Evolutionary conservation across 2,329 filamentous ascomycete species (phyloP).

Genomic region (Talaromyces marneffei): DNA sequence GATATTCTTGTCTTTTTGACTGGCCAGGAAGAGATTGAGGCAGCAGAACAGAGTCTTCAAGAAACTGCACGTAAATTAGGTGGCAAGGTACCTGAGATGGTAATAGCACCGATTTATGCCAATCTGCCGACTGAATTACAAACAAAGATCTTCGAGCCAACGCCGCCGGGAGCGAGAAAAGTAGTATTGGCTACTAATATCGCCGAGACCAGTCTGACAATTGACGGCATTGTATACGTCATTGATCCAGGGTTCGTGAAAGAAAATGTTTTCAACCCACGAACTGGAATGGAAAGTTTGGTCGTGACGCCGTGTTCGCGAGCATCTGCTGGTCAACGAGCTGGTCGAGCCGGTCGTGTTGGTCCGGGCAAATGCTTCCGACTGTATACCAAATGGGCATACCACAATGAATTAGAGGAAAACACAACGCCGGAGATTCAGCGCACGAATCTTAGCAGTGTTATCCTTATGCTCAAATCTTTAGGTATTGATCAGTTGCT

Average conservation of each 20-base stretch:
- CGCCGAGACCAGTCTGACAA: conserved; percentile 90
- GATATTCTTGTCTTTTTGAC: conserved; percentile 94
- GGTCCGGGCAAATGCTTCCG: conserved; percentile 90
- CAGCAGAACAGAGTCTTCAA: conserved; percentile 73
- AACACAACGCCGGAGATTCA: conserved; percentile 90
- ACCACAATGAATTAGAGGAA: conserved; percentile 91
- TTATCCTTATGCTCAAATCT: conserved; percentile 80
- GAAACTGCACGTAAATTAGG: conserved; percentile 86
- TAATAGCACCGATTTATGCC: conserved; percentile 90
- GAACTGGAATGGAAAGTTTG: conserved; percentile 85
- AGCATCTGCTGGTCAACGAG: conserved; percentile 87
- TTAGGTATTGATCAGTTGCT: conserved; percentile 88
- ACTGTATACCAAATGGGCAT: conserved; percentile 88
- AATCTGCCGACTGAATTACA: conserved; percentile 88
- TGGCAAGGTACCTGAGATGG: conserved; percentile 73
- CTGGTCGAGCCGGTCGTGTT: conserved; percentile 86
- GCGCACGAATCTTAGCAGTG: conserved; percentile 75
- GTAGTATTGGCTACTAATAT: conserved; percentile 95
- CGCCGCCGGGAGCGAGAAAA: conserved; percentile 76
- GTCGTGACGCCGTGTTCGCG: conserved; percentile 87
- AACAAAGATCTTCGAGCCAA: conserved; percentile 89
- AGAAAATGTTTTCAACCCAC: conserved; percentile 87
- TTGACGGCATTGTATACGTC: conserved; percentile 93
- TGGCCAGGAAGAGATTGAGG: conserved; percentile 92
- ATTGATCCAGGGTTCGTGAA: conserved; percentile 95